Evolutionary conservation across 495 filamentous ascomycete genomes (phyloP).

Genomic region (Corynascus novoguineensis): DNA sequence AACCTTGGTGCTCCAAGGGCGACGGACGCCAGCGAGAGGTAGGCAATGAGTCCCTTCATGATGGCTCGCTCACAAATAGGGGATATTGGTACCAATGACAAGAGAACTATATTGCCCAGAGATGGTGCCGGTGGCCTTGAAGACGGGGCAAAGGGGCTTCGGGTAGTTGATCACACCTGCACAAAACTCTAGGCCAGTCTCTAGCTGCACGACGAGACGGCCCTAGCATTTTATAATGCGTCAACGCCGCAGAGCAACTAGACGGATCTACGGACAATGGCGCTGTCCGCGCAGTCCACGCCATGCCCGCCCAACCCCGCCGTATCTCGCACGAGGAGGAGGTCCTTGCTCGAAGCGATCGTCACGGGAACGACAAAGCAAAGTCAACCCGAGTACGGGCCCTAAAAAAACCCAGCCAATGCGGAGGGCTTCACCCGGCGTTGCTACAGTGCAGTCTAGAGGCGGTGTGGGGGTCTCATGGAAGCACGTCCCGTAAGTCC

Average conservation of each 20-base stretch:
- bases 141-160: neutral
- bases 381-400: neutral
- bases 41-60: constrained; percentile 22
- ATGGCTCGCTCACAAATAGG: neutral
- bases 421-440: neutral
- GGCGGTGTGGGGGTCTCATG: neutral
- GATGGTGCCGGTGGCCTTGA: neutral
- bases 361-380: neutral
- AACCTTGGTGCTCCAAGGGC: constrained; percentile 15
- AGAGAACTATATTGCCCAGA: neutral
- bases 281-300: neutral
- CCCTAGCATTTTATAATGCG: neutral
- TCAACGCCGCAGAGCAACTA: neutral
- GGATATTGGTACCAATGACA: neutral
- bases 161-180: neutral
- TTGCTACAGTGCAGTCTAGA: neutral
- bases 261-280: neutral
- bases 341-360: neutral
- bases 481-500: neutral
- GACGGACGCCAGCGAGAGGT: constrained; percentile 15
- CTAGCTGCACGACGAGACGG: neutral
- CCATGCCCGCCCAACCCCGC: neutral
- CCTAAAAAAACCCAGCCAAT: neutral
- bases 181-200: neutral
- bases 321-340: neutral